These are phyloP conservation scores for Xylaria sp. DNA, from an alignment of 2,329 filamentous ascomycete genomes.

Conservation along the genomic window DNA sequence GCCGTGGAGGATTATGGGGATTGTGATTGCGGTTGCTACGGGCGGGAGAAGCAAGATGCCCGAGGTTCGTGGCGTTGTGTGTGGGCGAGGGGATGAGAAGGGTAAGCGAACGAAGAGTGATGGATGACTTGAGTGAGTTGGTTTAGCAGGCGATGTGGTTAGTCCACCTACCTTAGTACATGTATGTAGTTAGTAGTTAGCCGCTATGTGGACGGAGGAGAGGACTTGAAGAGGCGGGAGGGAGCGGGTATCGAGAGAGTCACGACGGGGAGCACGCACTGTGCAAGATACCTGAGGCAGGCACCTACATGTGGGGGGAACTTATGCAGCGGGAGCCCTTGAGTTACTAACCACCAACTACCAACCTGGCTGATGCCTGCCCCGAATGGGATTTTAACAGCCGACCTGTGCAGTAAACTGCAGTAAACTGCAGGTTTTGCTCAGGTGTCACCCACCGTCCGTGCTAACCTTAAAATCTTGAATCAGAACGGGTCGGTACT, in stretches of 20 bases:
- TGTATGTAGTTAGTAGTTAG: too few relatives aligned
- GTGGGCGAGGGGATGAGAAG: slow-evolving; percentile 20
- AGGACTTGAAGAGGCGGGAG: slow-evolving; percentile 26
- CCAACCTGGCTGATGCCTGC: slow-evolving; percentile 2
- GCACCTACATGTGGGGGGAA: slow-evolving; percentile 4
- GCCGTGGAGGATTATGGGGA: slow-evolving; percentile 6
- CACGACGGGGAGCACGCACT: slow-evolving; percentile 10
- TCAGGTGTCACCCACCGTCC: slow-evolving; percentile 5
- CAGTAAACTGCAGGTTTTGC: background rate
- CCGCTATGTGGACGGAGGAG: slow-evolving; percentile 3
- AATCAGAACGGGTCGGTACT: background rate
- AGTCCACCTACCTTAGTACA: too few relatives aligned
- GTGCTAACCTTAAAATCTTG: background rate
- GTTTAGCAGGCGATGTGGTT: background rate
- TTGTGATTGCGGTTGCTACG: too few relatives aligned
- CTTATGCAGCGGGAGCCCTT: background rate
- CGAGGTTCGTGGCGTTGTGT: slow-evolving; percentile 10
- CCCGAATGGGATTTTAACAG: background rate
- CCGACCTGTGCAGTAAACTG: background rate
- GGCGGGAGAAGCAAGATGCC: background rate
- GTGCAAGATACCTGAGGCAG: slow-evolving; percentile 5
- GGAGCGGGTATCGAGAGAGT: slow-evolving; percentile 11
- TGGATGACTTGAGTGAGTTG: slow-evolving; percentile 8
- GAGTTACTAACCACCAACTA: background rate
- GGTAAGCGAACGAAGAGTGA: slow-evolving; percentile 15